Evolutionary conservation across 352 stramenopile genomes (phyloP).

Genomic region (Plasmopara muralis): DNA sequence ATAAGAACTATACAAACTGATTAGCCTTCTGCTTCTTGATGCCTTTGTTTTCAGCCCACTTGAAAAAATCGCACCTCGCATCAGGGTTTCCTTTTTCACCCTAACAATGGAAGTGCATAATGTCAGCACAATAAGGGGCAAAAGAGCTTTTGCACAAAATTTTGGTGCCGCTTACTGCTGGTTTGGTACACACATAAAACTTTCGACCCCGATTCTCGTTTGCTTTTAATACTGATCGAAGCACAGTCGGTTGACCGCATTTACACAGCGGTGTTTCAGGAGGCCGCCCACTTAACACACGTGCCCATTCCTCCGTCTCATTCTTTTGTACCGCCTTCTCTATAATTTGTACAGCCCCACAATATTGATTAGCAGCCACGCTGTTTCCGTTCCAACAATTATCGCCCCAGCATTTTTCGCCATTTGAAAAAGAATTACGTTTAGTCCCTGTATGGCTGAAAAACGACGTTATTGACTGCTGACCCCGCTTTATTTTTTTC

Average conservation of each 20-base stretch:
- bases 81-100: constrained; percentile 74
- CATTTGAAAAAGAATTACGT: constrained; percentile 4
- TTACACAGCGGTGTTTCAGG: constrained; percentile 57
- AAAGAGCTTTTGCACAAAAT: not conserved
- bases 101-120: constrained; percentile 20
- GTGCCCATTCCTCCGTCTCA: constrained; percentile 43
- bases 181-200: constrained; percentile 84
- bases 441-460: constrained; percentile 25
- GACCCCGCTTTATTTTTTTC: constrained; percentile 14
- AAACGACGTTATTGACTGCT: constrained; percentile 52
- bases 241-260: constrained; percentile 58
- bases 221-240: constrained; percentile 67
- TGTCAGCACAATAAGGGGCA: not conserved
- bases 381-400: not conserved
- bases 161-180: constrained; percentile 31
- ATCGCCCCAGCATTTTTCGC: constrained; percentile 3
- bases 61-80: constrained; percentile 80
- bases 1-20: too few relatives aligned
- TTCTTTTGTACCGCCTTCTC: constrained; percentile 30
- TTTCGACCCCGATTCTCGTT: constrained; percentile 81
- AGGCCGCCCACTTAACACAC: constrained; percentile 57
- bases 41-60: constrained; percentile 52
- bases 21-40: constrained; percentile 11
- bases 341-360: constrained; percentile 7
- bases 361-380: constrained; percentile 10